phyloP scores from a whole-genome alignment of 2,329 filamentous ascomycete species.

The Ceratocystiopsis sp. region DNA sequence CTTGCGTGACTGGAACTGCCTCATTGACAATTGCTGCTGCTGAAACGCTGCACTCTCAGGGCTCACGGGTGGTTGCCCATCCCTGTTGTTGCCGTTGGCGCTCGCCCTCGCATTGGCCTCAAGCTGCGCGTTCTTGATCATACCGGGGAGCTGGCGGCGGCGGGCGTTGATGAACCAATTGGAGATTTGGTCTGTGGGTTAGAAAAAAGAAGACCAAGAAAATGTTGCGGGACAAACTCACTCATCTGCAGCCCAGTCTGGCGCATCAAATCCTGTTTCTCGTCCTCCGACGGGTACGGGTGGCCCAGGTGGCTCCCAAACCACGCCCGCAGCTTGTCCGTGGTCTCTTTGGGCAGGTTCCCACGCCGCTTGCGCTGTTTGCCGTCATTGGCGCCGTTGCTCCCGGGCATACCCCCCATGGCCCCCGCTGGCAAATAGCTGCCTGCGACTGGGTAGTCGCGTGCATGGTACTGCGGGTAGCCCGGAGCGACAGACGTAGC shows the following conservation, averaged over 20 bases:
- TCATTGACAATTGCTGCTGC: too few relatives aligned
- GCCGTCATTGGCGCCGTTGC: constrained; percentile 21
- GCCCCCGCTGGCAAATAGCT: constrained; percentile 17
- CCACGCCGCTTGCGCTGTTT: constrained; percentile 52
- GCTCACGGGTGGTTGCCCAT: not conserved
- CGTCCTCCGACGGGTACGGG: constrained; percentile 75
- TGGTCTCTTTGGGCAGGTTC: constrained; percentile 82
- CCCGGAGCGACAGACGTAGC: not conserved
- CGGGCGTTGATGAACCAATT: constrained; percentile 74
- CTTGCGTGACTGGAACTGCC: not conserved
- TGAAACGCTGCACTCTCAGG: too few relatives aligned
- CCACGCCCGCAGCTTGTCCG: constrained; percentile 66
- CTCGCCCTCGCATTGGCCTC: constrained; percentile 31
- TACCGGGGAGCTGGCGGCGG: constrained; percentile 43
- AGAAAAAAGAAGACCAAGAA: constrained; percentile 2
- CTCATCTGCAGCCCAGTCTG: constrained; percentile 65
- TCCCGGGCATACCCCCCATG: not conserved
- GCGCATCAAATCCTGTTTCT: constrained; percentile 67
- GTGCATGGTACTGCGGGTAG: not conserved
- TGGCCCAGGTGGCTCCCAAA: constrained; percentile 61
- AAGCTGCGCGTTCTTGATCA: constrained; percentile 38
- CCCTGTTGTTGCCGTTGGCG: constrained; percentile 13
- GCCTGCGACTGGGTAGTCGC: constrained; percentile 24
- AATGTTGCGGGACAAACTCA: constrained; percentile 24
- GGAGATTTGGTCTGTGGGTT: constrained; percentile 45